Conservation (phyloP, 2,329 filamentous ascomycete species). For the Gnomoniopsis sp. region DNA sequence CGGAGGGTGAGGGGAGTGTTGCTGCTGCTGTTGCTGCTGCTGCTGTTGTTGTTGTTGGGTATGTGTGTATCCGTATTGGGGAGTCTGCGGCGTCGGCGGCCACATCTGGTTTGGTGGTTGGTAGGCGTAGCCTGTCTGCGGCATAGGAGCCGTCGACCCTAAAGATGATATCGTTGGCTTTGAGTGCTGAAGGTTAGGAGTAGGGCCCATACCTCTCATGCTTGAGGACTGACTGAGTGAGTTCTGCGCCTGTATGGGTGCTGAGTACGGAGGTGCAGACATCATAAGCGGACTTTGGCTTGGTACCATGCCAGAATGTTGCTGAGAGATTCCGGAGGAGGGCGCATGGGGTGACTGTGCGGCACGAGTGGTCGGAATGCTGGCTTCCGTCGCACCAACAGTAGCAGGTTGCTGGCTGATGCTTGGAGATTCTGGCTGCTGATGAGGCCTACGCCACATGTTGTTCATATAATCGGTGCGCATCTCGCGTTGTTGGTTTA, state of each 20-base stretch:
- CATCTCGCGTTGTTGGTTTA: constrained; percentile 76
- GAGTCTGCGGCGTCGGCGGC: constrained; percentile 63
- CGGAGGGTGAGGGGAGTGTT: constrained; percentile 41
- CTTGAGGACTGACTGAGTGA: constrained; percentile 67
- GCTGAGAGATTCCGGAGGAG: constrained; percentile 47
- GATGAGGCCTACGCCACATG: constrained; percentile 79
- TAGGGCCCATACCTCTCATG: constrained; percentile 66
- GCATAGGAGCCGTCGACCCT: constrained; percentile 50
- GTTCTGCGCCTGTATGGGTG: constrained; percentile 67
- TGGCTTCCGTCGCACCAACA: constrained; percentile 39
- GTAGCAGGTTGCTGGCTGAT: constrained; percentile 38
- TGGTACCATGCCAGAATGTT: constrained; percentile 51
- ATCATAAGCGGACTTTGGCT: constrained; percentile 66
- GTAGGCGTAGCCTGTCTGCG: constrained; percentile 60
- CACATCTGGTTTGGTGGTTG: constrained; percentile 60
- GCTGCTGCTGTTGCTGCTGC: constrained; percentile 51
- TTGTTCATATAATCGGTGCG: constrained; percentile 77
- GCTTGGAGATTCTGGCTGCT: constrained; percentile 58
- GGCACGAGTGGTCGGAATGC: constrained; percentile 48
- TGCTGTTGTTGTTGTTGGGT: constrained; percentile 34
- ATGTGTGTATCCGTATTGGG: constrained; percentile 54
- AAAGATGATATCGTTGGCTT: constrained; percentile 60
- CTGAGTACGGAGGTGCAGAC: constrained; percentile 64
- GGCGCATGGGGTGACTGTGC: constrained; percentile 57
- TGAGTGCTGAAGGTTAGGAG: constrained; percentile 59